Conservation (phyloP, 2,329 filamentous ascomycete species). For the Pyrenophora tritici-repentis region DNA sequence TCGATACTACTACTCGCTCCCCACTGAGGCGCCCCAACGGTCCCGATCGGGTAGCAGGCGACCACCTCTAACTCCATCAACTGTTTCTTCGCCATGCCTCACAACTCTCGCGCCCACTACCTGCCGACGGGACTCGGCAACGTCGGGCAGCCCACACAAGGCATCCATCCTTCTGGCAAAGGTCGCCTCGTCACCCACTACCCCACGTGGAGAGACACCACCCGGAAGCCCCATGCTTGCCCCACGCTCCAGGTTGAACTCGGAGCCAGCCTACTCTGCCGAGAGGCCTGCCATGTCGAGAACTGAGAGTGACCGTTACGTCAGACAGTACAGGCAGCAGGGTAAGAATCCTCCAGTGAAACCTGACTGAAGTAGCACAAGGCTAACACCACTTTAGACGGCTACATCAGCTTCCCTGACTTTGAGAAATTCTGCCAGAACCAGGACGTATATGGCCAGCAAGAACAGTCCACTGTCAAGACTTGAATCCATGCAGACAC, state of each 20-base stretch:
- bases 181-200: constrained; percentile 50
- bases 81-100: constrained; percentile 52
- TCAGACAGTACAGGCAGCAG: constrained; percentile 44
- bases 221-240: constrained; percentile 37
- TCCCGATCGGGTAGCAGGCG: constrained; percentile 47
- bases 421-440: constrained; percentile 67
- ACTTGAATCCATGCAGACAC: constrained; percentile 32
- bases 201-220: constrained; percentile 45
- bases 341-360: constrained; percentile 33
- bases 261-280: constrained; percentile 31
- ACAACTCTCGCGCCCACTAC: constrained; percentile 48
- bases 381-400: constrained; percentile 45
- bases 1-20: constrained; percentile 47
- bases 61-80: constrained; percentile 53
- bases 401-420: constrained; percentile 75
- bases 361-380: not conserved
- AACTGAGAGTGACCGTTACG: constrained; percentile 47
- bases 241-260: constrained; percentile 34
- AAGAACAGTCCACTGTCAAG: constrained; percentile 36
- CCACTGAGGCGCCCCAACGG: constrained; percentile 42
- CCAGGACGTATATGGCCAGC: constrained; percentile 39
- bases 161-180: constrained; percentile 51
- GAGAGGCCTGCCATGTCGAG: constrained; percentile 43
- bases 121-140: constrained; percentile 47
- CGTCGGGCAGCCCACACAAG: constrained; percentile 49